Conservation (phyloP, 805 yeast genomes). For the Barnettozyma sp. region DNA sequence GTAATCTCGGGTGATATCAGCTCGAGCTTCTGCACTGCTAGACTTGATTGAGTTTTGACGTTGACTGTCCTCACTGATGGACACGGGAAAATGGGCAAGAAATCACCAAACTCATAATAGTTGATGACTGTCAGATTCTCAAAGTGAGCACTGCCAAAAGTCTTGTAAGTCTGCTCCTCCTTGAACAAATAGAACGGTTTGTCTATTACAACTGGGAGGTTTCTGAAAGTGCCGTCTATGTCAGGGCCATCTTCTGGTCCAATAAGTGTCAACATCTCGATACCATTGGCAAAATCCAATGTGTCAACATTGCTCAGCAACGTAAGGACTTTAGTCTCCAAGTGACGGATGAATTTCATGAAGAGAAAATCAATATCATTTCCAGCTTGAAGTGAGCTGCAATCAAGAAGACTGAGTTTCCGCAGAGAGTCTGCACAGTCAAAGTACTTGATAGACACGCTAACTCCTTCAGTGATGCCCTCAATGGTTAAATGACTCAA, state of each 20-base stretch:
- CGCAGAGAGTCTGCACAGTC: background rate
- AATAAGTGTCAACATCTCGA: background rate
- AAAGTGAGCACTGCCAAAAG: background rate
- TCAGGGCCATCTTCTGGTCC: background rate
- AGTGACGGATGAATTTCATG: background rate
- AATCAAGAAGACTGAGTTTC: background rate
- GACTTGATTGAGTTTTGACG: background rate
- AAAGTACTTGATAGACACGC: background rate
- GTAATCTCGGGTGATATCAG: background rate
- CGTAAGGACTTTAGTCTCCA: background rate
- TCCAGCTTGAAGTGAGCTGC: background rate
- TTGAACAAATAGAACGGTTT: background rate
- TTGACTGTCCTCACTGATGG: background rate
- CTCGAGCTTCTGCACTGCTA: background rate
- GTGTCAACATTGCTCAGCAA: background rate
- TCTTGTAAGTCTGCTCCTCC: background rate
- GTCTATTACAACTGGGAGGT: too few relatives aligned
- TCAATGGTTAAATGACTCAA: background rate
- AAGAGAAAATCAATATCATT: background rate
- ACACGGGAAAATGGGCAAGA: background rate
- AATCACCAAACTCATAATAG: background rate
- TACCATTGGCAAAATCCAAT: background rate
- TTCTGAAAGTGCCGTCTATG: background rate
- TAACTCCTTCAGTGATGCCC: background rate
- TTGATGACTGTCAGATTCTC: background rate